A percentile compares a stretch with the other conserved stretches of the same genome.
phyloP scores from a whole-genome alignment of 306 rosid genomes.

The Casuarina cunninghamiana region DNA sequence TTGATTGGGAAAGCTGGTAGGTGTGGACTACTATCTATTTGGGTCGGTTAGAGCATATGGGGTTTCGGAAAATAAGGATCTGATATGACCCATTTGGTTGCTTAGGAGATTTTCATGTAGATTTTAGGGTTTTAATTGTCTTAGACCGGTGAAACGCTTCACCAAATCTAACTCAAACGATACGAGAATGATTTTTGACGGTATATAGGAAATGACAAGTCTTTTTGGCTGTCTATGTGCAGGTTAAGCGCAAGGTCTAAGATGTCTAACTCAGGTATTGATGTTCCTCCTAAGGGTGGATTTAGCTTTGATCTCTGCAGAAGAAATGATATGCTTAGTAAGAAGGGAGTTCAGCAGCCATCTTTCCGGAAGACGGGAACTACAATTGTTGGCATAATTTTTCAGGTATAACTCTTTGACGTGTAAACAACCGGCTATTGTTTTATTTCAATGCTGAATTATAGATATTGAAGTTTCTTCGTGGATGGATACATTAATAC shows the following conservation, averaged over 20 bases:
- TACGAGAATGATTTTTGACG: neutral
- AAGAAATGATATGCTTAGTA: constrained; percentile 78
- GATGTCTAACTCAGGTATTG: constrained; percentile 55
- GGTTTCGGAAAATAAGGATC: neutral
- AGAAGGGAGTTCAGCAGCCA: constrained; percentile 60
- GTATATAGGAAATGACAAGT: neutral
- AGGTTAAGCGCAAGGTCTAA: constrained; percentile 27
- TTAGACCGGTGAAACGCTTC: neutral
- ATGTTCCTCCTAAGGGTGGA: constrained; percentile 84
- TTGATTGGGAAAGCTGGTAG: neutral
- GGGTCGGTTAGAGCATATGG: neutral
- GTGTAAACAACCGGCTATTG: neutral
- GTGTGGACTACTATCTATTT: neutral
- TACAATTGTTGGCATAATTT: constrained; percentile 84
- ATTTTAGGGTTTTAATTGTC: constrained; percentile 2
- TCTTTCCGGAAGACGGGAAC: constrained; percentile 87
- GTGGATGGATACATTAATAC: neutral
- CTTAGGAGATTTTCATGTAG: neutral
- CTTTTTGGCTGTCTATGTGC: constrained; percentile 1
- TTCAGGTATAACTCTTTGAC: constrained; percentile 45
- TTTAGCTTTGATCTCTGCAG: constrained; percentile 87
- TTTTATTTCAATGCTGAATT: neutral
- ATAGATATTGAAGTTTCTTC: neutral
- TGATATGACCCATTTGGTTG: neutral
- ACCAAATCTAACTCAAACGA: neutral